Conservation (phyloP, 306 rosid genomes). For the Senna tora region DNA sequence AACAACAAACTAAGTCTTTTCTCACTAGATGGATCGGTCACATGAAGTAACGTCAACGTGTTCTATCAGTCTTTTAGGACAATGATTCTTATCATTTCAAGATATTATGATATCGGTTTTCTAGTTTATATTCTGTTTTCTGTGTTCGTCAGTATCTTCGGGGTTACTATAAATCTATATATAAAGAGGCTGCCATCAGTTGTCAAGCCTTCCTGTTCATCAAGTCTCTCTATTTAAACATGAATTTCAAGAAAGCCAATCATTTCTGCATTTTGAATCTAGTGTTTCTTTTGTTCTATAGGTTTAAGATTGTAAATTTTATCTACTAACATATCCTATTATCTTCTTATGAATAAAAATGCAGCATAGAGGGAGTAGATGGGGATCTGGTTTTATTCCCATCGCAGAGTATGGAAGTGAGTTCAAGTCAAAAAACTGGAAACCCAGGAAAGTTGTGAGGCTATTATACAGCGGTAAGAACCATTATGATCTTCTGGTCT, state of each 20-base stretch:
- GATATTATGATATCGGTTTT: neutral
- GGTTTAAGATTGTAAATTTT: conserved; percentile 13
- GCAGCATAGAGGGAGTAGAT: conserved; percentile 76
- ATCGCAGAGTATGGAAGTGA: conserved; percentile 95
- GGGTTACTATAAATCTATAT: neutral
- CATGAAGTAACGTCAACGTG: too few relatives aligned
- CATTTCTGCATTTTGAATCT: neutral
- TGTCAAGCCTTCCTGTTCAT: neutral
- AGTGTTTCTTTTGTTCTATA: neutral
- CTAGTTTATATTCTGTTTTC: neutral
- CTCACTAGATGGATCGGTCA: too few relatives aligned
- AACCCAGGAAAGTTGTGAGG: conserved; percentile 70
- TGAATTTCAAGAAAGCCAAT: neutral
- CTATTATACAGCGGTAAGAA: conserved; percentile 81
- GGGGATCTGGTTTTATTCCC: conserved; percentile 81
- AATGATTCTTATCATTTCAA: neutral
- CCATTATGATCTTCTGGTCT: conserved; percentile 92
- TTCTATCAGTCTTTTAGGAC: neutral
- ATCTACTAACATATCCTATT: conserved; percentile 22
- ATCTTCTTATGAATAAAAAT: conserved; percentile 34
- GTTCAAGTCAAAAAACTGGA: conserved; percentile 53
- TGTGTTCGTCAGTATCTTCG: neutral
- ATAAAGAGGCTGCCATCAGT: neutral
- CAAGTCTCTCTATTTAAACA: neutral
- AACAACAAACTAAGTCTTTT: neutral